Conservation (phyloP, 1,284 basidiomycete species). For the Pseudozyma sp. region DNA sequence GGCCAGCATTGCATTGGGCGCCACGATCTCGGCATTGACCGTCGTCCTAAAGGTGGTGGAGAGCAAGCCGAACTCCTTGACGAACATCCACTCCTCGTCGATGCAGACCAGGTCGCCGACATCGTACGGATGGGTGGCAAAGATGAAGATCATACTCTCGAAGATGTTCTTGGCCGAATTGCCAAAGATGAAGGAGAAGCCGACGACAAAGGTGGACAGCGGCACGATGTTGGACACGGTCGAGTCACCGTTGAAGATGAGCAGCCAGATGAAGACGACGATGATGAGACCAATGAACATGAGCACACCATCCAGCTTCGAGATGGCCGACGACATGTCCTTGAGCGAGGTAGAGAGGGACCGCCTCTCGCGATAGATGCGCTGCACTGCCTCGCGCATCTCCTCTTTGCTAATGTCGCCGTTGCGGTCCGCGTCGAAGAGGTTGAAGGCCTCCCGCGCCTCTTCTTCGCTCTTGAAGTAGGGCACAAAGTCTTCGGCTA, state of each 20-base stretch:
- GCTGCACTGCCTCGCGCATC: conserved; percentile 85
- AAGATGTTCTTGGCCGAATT: conserved; percentile 84
- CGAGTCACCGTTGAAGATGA: conserved; percentile 80
- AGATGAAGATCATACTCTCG: conserved; percentile 77
- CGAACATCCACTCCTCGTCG: conserved; percentile 67
- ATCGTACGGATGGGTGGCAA: conserved; percentile 72
- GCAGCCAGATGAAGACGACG: conserved; percentile 79
- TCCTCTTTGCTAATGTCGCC: conserved; percentile 83
- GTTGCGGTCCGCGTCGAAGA: conserved; percentile 86
- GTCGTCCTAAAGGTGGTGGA: conserved; percentile 82
- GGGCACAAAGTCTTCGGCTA: conserved; percentile 75
- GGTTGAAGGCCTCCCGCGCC: conserved; percentile 78
- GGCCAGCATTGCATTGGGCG: conserved; percentile 82
- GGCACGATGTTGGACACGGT: conserved; percentile 83
- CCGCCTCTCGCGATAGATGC: conserved; percentile 83
- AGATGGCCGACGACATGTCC: conserved; percentile 63
- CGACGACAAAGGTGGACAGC: conserved; percentile 78
- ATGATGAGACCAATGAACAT: conserved; percentile 75
- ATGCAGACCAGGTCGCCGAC: conserved; percentile 68
- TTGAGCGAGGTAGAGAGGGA: conserved; percentile 77
- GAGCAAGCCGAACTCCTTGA: conserved; percentile 77
- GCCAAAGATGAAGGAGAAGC: conserved; percentile 74
- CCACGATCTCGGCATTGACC: conserved; percentile 81
- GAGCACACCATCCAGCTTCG: conserved; percentile 70
- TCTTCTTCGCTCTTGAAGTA: conserved; percentile 80